Conservation (phyloP, 2,329 filamentous ascomycete genomes). For the Diaporthe australafricana region DNA sequence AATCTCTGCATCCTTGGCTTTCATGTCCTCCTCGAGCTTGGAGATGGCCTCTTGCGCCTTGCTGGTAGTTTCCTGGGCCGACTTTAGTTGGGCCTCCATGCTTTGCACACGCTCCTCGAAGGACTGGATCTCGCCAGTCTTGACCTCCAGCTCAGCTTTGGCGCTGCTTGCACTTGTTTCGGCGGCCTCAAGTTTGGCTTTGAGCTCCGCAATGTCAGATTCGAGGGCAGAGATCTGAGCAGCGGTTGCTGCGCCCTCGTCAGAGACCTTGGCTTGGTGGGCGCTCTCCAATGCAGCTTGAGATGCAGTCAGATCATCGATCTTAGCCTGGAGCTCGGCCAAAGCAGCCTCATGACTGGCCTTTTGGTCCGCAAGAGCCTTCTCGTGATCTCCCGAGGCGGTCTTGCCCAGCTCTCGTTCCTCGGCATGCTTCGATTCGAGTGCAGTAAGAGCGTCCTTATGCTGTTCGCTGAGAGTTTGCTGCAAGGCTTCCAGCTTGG, state of each 20-base stretch:
- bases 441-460: slow-evolving; percentile 57
- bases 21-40: slow-evolving; percentile 60
- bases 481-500: slow-evolving; percentile 63
- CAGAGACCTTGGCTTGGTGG: slow-evolving; percentile 57
- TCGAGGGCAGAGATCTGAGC: slow-evolving; percentile 63
- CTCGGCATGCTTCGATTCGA: slow-evolving; percentile 65
- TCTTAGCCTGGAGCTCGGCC: slow-evolving; percentile 64
- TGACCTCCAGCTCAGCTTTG: slow-evolving; percentile 57
- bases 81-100: slow-evolving; percentile 59
- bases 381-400: slow-evolving; percentile 59
- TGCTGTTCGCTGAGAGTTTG: slow-evolving; percentile 63
- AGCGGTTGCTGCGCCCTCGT: slow-evolving; percentile 56
- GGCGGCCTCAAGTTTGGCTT: slow-evolving; percentile 58
- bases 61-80: slow-evolving; percentile 55
- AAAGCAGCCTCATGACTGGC: slow-evolving; percentile 59
- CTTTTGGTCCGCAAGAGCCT: slow-evolving; percentile 62
- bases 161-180: slow-evolving; percentile 57
- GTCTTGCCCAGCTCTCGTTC: slow-evolving; percentile 60
- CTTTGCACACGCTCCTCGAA: slow-evolving; percentile 55
- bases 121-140: slow-evolving; percentile 52
- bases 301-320: slow-evolving; percentile 63
- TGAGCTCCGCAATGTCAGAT: slow-evolving; percentile 63
- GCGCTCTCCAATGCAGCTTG: slow-evolving; percentile 58
- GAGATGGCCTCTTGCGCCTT: slow-evolving; percentile 59
- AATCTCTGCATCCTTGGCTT: slow-evolving; percentile 61